Evolutionary conservation across 768 basidiomycete species (phyloP).

Genomic region (Royoungia palumana): DNA sequence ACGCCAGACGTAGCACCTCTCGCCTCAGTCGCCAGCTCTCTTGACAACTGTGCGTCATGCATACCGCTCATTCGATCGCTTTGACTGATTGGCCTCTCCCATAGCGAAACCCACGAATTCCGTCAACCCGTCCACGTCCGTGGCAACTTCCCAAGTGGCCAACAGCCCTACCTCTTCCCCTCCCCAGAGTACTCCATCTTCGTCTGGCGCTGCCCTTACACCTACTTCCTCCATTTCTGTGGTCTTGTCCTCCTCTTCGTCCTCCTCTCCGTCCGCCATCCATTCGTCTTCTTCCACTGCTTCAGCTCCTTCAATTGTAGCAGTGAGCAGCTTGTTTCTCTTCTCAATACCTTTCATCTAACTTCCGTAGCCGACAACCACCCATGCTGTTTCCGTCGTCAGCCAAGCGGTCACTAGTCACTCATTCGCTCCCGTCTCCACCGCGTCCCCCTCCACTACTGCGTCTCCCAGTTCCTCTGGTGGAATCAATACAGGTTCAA

Average conservation of each 20-base stretch:
- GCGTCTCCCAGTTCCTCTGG: slow-evolving; percentile 34
- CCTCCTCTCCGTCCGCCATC: slow-evolving; percentile 5
- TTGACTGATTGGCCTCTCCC: neutral
- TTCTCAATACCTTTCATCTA: neutral
- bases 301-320: neutral
- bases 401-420: neutral
- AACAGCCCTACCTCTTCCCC: slow-evolving; percentile 16
- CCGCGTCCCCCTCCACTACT: slow-evolving; percentile 18
- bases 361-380: neutral
- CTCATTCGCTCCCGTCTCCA: slow-evolving; percentile 1
- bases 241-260: neutral
- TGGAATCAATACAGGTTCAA: slow-evolving; percentile 29
- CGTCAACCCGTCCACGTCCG: neutral
- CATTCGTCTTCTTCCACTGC: slow-evolving; percentile 4
- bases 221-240: slow-evolving; percentile 10
- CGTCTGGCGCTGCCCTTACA: neutral
- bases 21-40: neutral
- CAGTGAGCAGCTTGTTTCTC: slow-evolving; percentile 18
- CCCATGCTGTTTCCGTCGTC: neutral
- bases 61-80: neutral
- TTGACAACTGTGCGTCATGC: slow-evolving; percentile 2
- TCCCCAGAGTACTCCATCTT: slow-evolving; percentile 4
- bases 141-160: slow-evolving; percentile 11
- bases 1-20: too few species aligned
- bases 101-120: neutral